phyloP scores from a whole-genome alignment of 768 basidiomycete species.

The Boletus coccyginus region DNA sequence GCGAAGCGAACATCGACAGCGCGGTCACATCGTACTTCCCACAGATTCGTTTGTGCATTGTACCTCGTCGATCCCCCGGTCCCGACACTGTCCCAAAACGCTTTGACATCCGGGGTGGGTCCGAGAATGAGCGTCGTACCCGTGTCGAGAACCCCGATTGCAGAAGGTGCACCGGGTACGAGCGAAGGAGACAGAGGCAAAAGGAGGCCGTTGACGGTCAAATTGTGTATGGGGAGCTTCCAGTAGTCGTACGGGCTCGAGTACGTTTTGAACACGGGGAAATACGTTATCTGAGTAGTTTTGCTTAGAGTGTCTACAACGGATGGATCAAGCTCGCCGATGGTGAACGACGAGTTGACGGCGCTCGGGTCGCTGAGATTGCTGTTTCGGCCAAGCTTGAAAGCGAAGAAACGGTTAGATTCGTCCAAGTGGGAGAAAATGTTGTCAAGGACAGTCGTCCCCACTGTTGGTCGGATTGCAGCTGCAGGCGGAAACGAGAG shows the following conservation, averaged over 20 bases:
- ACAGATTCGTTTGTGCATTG: conserved; percentile 36
- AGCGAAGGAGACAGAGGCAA: conserved; percentile 46
- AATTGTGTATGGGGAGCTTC: conserved; percentile 48
- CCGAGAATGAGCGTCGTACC: conserved; percentile 59
- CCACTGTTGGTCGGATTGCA: conserved; percentile 43
- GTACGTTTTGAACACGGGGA: conserved; percentile 39
- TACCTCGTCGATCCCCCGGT: conserved; percentile 37
- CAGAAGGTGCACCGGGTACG: conserved; percentile 37
- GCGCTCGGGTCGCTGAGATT: conserved; percentile 14
- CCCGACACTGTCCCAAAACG: conserved; percentile 50
- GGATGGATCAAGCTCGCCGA: conserved; percentile 46
- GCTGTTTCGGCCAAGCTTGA: conserved; percentile 42
- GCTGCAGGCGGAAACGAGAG: conserved; percentile 49
- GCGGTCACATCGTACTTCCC: conserved; percentile 51
- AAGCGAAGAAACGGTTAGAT: conserved; percentile 45
- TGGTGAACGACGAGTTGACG: conserved; percentile 45
- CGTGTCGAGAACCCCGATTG: conserved; percentile 61
- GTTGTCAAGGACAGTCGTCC: conserved; percentile 47
- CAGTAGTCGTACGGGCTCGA: conserved; percentile 48
- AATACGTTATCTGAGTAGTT: conserved; percentile 33
- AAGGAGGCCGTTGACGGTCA: conserved; percentile 43
- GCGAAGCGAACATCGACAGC: conserved; percentile 45
- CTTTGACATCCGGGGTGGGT: conserved; percentile 48
- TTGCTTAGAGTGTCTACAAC: conserved; percentile 24
- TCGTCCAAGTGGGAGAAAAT: conserved; percentile 43